Percentiles rank a stretch among this genome's conserved stretches.
These are phyloP conservation scores for Xylaria bambusicola DNA, from an alignment of 495 filamentous ascomycete species.

Conservation along the genomic window DNA sequence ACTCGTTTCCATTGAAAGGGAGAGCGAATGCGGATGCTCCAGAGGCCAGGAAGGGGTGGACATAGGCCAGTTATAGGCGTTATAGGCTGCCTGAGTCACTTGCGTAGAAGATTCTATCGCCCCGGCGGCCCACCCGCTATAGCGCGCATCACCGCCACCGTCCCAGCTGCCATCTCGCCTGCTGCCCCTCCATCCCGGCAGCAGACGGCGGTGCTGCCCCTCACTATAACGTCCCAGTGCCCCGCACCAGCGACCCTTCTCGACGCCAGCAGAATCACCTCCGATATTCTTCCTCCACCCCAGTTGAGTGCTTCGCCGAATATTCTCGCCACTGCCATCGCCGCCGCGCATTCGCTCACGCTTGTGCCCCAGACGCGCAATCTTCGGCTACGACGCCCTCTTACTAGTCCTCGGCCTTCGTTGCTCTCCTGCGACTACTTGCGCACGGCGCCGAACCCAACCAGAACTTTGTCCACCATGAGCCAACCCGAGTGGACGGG, in stretches of 20 bases:
- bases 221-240: constrained; percentile 5
- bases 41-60: constrained; percentile 18
- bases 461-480: constrained; percentile 37
- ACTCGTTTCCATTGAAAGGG: constrained; percentile 3
- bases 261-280: constrained; percentile 17
- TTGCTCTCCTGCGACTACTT: neutral
- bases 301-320: neutral
- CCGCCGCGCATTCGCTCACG: neutral
- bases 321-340: neutral
- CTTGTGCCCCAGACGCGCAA: neutral
- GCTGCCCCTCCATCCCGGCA: neutral
- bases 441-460: constrained; percentile 16
- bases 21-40: constrained; percentile 17
- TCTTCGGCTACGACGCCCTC: neutral
- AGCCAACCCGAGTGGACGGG: constrained; percentile 61
- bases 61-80: constrained; percentile 36
- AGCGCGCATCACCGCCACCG: neutral
- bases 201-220: constrained; percentile 6
- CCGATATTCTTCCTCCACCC: neutral
- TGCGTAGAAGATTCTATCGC: constrained; percentile 39
- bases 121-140: constrained; percentile 3
- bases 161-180: neutral
- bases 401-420: neutral
- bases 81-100: constrained; percentile 37
- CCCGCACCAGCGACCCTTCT: constrained; percentile 27